Base-by-base conservation (phyloP, 345 rosid genomes). In the Boechera stricta region DNA sequence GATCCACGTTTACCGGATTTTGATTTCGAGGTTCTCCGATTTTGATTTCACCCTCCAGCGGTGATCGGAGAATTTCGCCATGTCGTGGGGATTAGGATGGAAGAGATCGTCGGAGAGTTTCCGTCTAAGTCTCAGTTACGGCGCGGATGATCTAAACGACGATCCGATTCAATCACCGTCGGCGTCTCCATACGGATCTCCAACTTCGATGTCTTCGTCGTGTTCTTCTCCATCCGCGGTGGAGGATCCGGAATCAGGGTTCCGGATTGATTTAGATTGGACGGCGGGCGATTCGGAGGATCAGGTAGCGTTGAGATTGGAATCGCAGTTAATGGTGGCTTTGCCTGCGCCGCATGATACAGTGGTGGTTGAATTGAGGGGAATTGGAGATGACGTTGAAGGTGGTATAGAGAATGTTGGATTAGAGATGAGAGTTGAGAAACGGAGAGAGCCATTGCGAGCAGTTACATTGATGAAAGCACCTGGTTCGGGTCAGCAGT, bases 41-140 rank as follows among this genome's bases (percentile, higher is more conserved):
- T 36, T 10, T 26, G 67, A 54, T 75, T 67, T 36, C 75, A 24
- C 42, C 55, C 11, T 33, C 16, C 12, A 13, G 70, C 18, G 76
- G 77, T 72, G 77, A 57, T 72, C 77, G 81, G 73, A 35, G 62
- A 77, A 72, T 72, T 15, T 41, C 60, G 62, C 36, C 10, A 95
- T 95, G 99, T 95, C 98, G 54, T 94, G 98, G 98, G 98, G 97
- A 53, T 76, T 94, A 67, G 97, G 99, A 41, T 95, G 99, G 99
- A 93, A 92, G 80, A 82, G 99, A 66, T 83, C 98, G 5, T 86
- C 88, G 78, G 98, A 95, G 84, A 78, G 76, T 80, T 91, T 92
- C 86, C 95, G 88, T 36, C 70, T 95, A 12, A 84, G 82, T 10
- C 93, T 95, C 48, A 81, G 83, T 0, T 95, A 92, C 69, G 97